Evolutionary conservation across 2,329 filamentous ascomycete species (phyloP), one percentile per base, ranked within the genome.

Genomic region (Penicillium aurantiogriseum): DNA sequence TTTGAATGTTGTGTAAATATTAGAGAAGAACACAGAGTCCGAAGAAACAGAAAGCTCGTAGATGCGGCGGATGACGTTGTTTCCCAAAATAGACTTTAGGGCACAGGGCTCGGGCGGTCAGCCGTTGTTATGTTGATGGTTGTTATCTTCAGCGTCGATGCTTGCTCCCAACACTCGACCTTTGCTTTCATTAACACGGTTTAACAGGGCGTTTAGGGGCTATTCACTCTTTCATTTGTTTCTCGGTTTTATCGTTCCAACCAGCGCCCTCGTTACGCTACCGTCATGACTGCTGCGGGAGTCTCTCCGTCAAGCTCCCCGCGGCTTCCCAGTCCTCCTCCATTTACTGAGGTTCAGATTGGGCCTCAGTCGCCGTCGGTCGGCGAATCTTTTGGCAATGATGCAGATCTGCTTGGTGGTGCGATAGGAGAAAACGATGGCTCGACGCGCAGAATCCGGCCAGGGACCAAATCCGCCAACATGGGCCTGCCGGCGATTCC

Each of bases 401-500:
- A 84, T 83, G 75, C 86, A 68, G 77, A 81, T 69, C 67, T 77
- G 57, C 65, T 73, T 17, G 86, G 87, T 53, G 74, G 69, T 67
- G 73, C 82, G 83, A 74, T 83, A 74, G 69, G 81, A 81, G 63
- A 81, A 65, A 89, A 94, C 64, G 85, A 87, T 67, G 90, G 89
- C 67, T 86, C 92, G 23, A 88, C 85, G 68, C 83, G 94, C 64
- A 86, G 94, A 69, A 96, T 99, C 78, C 89, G 93, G 52, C 92
- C 92, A 5, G 94, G 94, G 55, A 97, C 92, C 44, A 94, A 89
- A 74, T 86, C 92, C n/a, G 86, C 85, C 54, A 91, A 97, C 67
- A 97, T 99, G 90, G 94, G 94, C 0, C 94, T 93, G 64, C 93
- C 94, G 17, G 80, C 97, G 60, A 84, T 97, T 54, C 90, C 93